Evolutionary conservation across 176 grass and related monocot genomes (phyloP).

Genomic region (Carex parvula): DNA sequence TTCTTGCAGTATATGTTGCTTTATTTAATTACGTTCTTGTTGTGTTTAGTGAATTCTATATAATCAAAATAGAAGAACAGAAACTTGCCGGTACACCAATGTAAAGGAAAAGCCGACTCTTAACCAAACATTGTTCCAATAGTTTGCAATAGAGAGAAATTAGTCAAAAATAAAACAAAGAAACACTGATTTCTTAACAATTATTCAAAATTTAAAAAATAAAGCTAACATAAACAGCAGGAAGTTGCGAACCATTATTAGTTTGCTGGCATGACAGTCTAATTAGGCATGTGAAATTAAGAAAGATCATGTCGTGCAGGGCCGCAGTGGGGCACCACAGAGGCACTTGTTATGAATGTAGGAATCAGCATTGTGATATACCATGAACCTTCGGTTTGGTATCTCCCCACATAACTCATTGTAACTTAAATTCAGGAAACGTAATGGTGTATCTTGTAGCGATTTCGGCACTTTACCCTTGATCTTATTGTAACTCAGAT

Average conservation of each 20-base stretch:
- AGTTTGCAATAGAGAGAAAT: no score
- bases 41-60: no score
- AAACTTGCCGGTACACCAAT: no score
- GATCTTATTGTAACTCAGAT: constrained; percentile 76
- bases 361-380: constrained; percentile 32
- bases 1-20: no score
- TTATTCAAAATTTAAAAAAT: neutral
- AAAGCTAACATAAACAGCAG: neutral
- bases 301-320: constrained; percentile 25
- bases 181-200: neutral
- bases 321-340: constrained; percentile 39
- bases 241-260: neutral
- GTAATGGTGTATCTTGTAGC: constrained; percentile 34
- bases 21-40: no score
- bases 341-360: constrained; percentile 64
- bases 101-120: no score
- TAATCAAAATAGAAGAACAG: no score
- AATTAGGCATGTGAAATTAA: neutral
- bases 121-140: no score
- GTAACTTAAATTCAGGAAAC: constrained; percentile 66
- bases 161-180: neutral
- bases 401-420: constrained; percentile 60
- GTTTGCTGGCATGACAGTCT: neutral
- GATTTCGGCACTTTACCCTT: constrained; percentile 46
- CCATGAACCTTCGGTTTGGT: constrained; percentile 35